Percentiles rank a stretch among this genome's conserved stretches.
These are phyloP conservation scores for Xerocomellus amylosporus DNA, from an alignment of 768 basidiomycete genomes.

Conservation along the genomic window DNA sequence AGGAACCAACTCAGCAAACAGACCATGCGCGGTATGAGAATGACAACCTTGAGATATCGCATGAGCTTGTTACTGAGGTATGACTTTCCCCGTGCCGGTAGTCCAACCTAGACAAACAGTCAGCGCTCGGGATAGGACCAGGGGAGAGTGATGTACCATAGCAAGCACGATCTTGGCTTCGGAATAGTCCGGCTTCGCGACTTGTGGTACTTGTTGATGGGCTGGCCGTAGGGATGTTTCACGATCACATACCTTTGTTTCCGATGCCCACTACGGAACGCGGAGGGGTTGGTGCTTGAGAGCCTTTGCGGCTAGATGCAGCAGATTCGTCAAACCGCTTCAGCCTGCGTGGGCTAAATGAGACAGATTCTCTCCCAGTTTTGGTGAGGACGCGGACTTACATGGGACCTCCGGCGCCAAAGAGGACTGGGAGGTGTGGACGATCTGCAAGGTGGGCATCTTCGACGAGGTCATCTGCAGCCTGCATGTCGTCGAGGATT, in stretches of 20 bases:
- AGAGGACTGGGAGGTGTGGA: conserved; percentile 49
- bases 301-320: conserved; percentile 64
- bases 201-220: conserved; percentile 36
- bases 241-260: conserved; percentile 60
- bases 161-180: conserved; percentile 98
- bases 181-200: conserved; percentile 96
- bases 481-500: conserved; percentile 29
- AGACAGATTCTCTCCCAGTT: not conserved
- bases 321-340: conserved; percentile 79
- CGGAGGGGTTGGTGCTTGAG: conserved; percentile 75
- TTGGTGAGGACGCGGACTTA: conserved; percentile 31
- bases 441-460: conserved; percentile 14
- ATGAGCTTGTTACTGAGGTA: conserved; percentile 97
- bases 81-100: conserved; percentile 98
- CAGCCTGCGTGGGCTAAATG: conserved; percentile 44
- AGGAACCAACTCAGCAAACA: conserved; percentile 10
- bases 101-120: conserved; percentile 63
- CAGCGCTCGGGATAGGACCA: not conserved
- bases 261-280: conserved; percentile 86
- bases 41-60: conserved; percentile 85
- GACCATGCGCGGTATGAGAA: not conserved
- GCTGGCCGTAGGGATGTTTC: not conserved
- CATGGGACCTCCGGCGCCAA: conserved; percentile 78
- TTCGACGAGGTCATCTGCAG: conserved; percentile 12
- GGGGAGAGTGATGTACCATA: conserved; percentile 56